These are phyloP conservation scores for Ustilago hordei DNA, from an alignment of 1,284 basidiomycete species.

Conservation along the genomic window DNA sequence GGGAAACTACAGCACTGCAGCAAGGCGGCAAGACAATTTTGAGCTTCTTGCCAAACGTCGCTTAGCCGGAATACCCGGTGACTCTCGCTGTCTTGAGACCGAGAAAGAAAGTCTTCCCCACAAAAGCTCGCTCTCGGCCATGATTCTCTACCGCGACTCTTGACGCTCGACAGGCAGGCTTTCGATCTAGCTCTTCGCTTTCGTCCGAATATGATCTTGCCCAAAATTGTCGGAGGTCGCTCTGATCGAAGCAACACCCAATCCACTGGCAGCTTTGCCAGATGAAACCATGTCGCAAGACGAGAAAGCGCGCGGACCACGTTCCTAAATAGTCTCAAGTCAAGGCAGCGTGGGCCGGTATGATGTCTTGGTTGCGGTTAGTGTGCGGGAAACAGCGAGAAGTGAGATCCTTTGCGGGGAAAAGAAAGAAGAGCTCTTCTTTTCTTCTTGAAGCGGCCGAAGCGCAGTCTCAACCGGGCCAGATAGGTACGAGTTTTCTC, in stretches of 20 bases:
- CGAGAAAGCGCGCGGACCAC: conserved; percentile 10
- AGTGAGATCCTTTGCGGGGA: conserved; percentile 21
- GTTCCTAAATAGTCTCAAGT: background rate
- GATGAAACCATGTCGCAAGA: background rate
- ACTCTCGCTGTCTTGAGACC: background rate
- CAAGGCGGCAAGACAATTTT: background rate
- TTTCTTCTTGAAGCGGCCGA: conserved; percentile 15
- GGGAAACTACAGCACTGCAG: background rate
- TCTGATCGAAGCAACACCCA: no score
- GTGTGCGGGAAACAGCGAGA: background rate
- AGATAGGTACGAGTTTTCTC: conserved; percentile 21
- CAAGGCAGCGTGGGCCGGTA: no score
- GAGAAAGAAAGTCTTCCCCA: background rate
- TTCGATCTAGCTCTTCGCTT: no score
- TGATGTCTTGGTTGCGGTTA: background rate
- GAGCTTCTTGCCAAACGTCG: conserved; percentile 1
- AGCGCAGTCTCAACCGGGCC: background rate
- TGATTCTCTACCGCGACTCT: background rate
- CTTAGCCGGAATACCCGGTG: conserved; percentile 47
- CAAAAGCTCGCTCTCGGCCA: background rate
- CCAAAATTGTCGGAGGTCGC: no score
- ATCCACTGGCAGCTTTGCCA: no score
- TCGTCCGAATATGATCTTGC: no score
- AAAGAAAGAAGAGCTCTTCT: background rate
- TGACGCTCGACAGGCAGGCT: no score